These are phyloP conservation scores for Leccinum longicurvipes DNA, from an alignment of 768 basidiomycete species.

Conservation along the genomic window DNA sequence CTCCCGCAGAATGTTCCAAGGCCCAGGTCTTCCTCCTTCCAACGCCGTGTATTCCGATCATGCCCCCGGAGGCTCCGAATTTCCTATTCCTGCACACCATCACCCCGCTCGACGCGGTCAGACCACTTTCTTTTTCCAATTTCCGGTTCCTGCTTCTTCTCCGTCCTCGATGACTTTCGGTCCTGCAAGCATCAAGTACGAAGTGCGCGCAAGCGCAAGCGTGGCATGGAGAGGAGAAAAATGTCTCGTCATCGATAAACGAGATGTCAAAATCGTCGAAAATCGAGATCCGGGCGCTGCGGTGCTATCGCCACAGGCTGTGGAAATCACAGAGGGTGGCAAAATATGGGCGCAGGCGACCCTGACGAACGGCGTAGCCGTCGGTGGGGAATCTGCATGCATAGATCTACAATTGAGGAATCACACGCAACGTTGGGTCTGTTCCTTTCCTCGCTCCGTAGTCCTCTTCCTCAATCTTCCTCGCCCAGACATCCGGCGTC, in stretches of 20 bases:
- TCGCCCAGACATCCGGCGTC: constrained; percentile 61
- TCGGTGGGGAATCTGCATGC: constrained; percentile 68
- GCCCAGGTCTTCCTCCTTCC: constrained; percentile 76
- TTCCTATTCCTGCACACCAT: constrained; percentile 60
- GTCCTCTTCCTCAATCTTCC: constrained; percentile 1
- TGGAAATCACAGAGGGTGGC: constrained; percentile 72
- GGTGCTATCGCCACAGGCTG: constrained; percentile 47
- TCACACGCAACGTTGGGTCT: constrained; percentile 75
- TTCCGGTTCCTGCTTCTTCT: constrained; percentile 63
- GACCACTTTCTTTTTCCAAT: constrained; percentile 78
- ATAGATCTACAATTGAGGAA: constrained; percentile 81
- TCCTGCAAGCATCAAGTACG: constrained; percentile 65
- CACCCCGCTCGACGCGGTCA: constrained; percentile 71
- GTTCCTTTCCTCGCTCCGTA: constrained; percentile 4
- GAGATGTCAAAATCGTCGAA: constrained; percentile 65
- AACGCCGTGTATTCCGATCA: constrained; percentile 70
- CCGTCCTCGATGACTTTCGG: constrained; percentile 74
- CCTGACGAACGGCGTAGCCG: constrained; percentile 57
- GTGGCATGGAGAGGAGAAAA: constrained; percentile 76
- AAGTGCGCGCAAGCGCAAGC: constrained; percentile 67
- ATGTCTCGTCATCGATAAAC: constrained; percentile 60
- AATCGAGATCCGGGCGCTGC: constrained; percentile 35
- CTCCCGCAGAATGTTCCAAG: constrained; percentile 70
- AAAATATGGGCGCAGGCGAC: constrained; percentile 75
- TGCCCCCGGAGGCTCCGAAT: constrained; percentile 49